These are phyloP conservation scores for Kurtzmaniella fragi DNA, from an alignment of 805 yeast species.

Conservation along the genomic window DNA sequence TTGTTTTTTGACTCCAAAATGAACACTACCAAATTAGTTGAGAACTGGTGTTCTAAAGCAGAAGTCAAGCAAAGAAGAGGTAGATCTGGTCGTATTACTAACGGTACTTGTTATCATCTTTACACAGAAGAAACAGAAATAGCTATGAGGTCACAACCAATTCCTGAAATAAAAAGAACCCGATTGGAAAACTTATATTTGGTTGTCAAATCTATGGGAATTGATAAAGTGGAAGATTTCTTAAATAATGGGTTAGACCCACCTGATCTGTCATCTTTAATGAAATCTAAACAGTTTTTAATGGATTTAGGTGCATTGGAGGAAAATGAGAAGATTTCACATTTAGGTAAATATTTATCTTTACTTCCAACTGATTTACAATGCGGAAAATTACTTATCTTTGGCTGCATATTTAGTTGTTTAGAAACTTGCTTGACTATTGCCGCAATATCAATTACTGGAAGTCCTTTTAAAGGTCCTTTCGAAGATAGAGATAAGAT, in stretches of 20 bases:
- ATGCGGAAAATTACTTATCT: conserved; percentile 76
- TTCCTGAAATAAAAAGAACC: conserved; percentile 85
- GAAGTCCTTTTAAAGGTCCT: conserved; percentile 65
- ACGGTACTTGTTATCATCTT: conserved; percentile 77
- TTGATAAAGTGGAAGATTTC: conserved; percentile 64
- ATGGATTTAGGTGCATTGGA: conserved; percentile 70
- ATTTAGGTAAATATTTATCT: conserved; percentile 75
- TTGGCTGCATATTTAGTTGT: conserved; percentile 80
- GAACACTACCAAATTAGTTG: conserved; percentile 68
- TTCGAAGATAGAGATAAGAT: conserved; percentile 62
- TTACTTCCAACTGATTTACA: conserved; percentile 81
- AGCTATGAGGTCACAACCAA: conserved; percentile 64
- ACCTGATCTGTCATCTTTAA: conserved; percentile 54
- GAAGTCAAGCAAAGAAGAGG: conserved; percentile 91
- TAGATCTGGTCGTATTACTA: conserved; percentile 93
- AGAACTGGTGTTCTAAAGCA: conserved; percentile 85
- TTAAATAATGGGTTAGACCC: conserved; percentile 76
- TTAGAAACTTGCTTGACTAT: conserved; percentile 71
- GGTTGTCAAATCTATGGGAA: conserved; percentile 85
- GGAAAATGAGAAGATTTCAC: conserved; percentile 46
- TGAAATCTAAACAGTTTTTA: conserved; percentile 47
- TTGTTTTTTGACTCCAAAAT: conserved; percentile 63
- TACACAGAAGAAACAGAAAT: conserved; percentile 57
- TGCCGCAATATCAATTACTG: conserved; percentile 72
- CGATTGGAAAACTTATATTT: conserved; percentile 79